Percentiles rank a stretch among this genome's conserved stretches.
phyloP scores from a whole-genome alignment of 108 stramenopile species.

The Pseudonitzschia pungens region DNA sequence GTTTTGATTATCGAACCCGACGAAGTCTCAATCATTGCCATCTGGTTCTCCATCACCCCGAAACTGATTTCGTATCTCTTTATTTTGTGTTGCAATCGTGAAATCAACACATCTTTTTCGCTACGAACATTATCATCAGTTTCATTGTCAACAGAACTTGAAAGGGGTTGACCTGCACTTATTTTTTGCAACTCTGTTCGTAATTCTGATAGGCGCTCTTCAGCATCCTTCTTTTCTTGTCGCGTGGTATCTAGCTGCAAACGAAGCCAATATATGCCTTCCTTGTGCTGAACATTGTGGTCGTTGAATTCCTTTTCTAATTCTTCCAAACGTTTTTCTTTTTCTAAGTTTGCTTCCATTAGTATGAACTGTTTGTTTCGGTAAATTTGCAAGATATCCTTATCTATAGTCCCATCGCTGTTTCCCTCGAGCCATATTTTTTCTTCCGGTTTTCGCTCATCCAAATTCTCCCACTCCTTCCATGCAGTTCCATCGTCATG shows the following conservation, averaged over 20 bases:
- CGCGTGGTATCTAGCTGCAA: slow-evolving; percentile 39
- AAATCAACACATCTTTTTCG: slow-evolving; percentile 5
- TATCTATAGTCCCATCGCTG: background rate
- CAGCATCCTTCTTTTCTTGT: slow-evolving; percentile 46
- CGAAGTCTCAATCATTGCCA: slow-evolving; percentile 63
- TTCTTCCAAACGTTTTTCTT: slow-evolving; percentile 17
- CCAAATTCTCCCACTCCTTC: background rate
- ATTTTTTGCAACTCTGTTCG: slow-evolving; percentile 37
- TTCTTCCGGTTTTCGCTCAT: background rate
- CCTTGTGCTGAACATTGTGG: slow-evolving; percentile 32
- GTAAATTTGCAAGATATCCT: background rate
- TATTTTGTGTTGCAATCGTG: slow-evolving; percentile 9
- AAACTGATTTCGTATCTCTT: slow-evolving; percentile 31
- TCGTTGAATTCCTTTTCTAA: slow-evolving; percentile 41
- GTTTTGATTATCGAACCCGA: slow-evolving; percentile 61
- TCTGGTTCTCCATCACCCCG: slow-evolving; percentile 53
- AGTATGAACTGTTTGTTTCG: background rate
- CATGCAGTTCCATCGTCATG: too few relatives aligned
- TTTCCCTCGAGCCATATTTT: background rate
- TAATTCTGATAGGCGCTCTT: slow-evolving; percentile 42
- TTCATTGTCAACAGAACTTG: background rate
- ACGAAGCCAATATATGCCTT: slow-evolving; percentile 45
- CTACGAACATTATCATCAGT: background rate
- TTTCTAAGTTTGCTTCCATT: slow-evolving; percentile 9
- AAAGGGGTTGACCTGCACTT: background rate